A percentile compares a stretch with the other conserved stretches of the same genome.
Conservation (phyloP, 306 rosid genomes). For the Echinosophora koreensis region DNA sequence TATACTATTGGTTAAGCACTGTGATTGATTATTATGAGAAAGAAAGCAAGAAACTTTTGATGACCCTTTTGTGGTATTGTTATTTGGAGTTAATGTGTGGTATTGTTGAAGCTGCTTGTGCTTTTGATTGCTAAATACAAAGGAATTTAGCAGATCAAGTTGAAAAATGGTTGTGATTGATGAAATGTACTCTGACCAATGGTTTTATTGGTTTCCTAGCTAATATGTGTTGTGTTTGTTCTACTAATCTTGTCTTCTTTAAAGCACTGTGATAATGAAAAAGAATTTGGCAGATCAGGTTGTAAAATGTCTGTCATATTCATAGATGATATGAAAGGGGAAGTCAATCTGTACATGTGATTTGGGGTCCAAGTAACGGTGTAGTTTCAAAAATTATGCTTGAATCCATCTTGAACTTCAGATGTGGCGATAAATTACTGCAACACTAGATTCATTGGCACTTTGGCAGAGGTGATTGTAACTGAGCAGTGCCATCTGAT, state of each 20-base stretch:
- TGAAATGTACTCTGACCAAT: too few species aligned
- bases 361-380: conserved; percentile 1
- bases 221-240: too few species aligned
- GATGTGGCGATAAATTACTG: too few species aligned
- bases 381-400: neutral
- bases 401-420: too few species aligned
- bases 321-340: neutral
- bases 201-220: too few species aligned
- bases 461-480: too few species aligned
- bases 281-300: conserved; percentile 27
- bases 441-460: too few species aligned
- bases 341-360: too few species aligned
- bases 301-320: neutral
- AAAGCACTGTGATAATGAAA: neutral
- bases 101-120: conserved; percentile 5
- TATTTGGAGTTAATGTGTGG: neutral
- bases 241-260: too few species aligned
- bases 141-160: conserved; percentile 41
- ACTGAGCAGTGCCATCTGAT: too few species aligned
- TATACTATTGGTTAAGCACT: neutral
- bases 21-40: conserved; percentile 15
- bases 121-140: conserved; percentile 15
- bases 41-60: conserved; percentile 25
- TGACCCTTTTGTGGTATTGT: conserved; percentile 28
- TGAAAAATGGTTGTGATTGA: conserved; percentile 24